phyloP scores from a whole-genome alignment of 768 basidiomycete species.

The Hygrophorus russula region DNA sequence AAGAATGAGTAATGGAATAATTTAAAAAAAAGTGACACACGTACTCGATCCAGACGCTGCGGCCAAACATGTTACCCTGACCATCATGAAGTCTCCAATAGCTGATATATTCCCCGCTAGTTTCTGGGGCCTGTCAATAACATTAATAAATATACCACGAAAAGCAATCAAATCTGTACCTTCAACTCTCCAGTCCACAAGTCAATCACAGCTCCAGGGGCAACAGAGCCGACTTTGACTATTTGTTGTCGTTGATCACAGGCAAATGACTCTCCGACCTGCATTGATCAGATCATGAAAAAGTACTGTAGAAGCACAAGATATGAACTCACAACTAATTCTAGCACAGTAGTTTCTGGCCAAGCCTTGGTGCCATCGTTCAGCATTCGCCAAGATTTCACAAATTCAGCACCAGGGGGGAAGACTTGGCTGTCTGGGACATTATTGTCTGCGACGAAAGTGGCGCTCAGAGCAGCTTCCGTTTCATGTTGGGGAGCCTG shows the following conservation, averaged over 20 bases:
- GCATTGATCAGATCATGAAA: too few species aligned
- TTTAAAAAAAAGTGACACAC: slow-evolving; percentile 20
- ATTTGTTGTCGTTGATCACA: slow-evolving; percentile 19
- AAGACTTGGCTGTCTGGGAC: slow-evolving; percentile 67
- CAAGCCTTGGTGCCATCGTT: slow-evolving; percentile 57
- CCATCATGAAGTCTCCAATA: slow-evolving; percentile 67
- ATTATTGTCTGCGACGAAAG: slow-evolving; percentile 56
- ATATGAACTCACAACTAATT: slow-evolving; percentile 35
- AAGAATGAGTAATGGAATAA: neutral
- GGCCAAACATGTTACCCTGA: slow-evolving; percentile 50
- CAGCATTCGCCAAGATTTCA: slow-evolving; percentile 70
- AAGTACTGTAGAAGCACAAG: too few species aligned
- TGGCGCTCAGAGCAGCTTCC: slow-evolving; percentile 31
- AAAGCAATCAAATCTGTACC: slow-evolving; percentile 22
- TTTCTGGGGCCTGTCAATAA: slow-evolving; percentile 51
- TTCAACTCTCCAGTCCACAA: slow-evolving; percentile 69
- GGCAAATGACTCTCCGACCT: slow-evolving; percentile 46
- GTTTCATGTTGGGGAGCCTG: slow-evolving; percentile 1
- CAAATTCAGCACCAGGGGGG: slow-evolving; percentile 76
- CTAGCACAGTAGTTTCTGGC: slow-evolving; percentile 57
- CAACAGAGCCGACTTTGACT: slow-evolving; percentile 44
- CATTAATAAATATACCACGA: neutral
- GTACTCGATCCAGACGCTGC: slow-evolving; percentile 74
- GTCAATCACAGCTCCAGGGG: slow-evolving; percentile 47
- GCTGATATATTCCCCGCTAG: slow-evolving; percentile 59